Percentiles rank a stretch among this genome's conserved stretches.
Evolutionary conservation across 1,284 basidiomycete species (phyloP).

Genomic region (Phenoliferia sp.): DNA sequence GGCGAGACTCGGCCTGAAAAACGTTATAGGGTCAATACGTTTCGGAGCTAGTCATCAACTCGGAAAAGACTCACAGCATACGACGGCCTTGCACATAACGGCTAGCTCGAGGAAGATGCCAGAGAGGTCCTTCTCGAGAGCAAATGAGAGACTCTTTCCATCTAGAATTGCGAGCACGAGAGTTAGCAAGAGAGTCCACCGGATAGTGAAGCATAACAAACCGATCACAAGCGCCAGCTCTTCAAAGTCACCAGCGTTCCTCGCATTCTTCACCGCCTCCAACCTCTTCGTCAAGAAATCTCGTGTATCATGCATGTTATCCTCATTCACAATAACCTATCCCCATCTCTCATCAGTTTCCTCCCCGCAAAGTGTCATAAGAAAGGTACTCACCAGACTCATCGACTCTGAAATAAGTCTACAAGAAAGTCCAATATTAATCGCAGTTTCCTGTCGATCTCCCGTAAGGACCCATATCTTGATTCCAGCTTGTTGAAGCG

Average conservation of each 20-base stretch:
- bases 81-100: constrained; percentile 95
- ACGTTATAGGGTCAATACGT: background rate
- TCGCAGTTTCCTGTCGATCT: constrained; percentile 97
- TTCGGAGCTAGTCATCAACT: background rate
- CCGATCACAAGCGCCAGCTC: constrained; percentile 94
- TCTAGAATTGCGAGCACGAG: constrained; percentile 52
- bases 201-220: constrained; percentile 41
- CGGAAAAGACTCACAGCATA: constrained; percentile 70
- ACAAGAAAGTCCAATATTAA: constrained; percentile 98
- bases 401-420: constrained; percentile 95
- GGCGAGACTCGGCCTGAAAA: constrained; percentile 88
- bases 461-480: constrained; percentile 99
- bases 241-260: constrained; percentile 83
- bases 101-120: constrained; percentile 91
- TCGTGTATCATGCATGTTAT: constrained; percentile 71
- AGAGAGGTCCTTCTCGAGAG: constrained; percentile 85
- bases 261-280: constrained; percentile 86
- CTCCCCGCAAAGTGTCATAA: background rate
- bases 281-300: constrained; percentile 84
- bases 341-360: background rate
- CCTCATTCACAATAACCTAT: constrained; percentile 91
- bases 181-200: background rate
- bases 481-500: constrained; percentile 94
- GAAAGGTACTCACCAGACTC: constrained; percentile 69
- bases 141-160: constrained; percentile 88